Evolutionary conservation across 768 basidiomycete species (phyloP), one percentile per base, ranked within the genome.

Genomic region (Auriculariales sp.): DNA sequence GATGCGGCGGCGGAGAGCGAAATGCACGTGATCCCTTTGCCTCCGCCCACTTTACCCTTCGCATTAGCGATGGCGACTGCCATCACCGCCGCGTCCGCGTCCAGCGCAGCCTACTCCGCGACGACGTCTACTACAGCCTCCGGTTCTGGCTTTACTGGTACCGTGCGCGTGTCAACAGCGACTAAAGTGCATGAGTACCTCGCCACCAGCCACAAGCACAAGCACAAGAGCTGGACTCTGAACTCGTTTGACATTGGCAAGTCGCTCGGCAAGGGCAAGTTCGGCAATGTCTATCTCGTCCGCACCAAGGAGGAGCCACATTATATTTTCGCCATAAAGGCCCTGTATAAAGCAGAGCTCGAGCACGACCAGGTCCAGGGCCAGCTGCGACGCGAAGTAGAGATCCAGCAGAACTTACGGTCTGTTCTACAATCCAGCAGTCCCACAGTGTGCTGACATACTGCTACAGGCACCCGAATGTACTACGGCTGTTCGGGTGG

Each of bases 281-380:
- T 44, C 22, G 39, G 39, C 39, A 85, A 91, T 2, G 95, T 99
- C 24, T 98, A 99, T 71, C 93, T 98, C 83, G 91, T 94, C 39
- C 79, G 93, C 47, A 97, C 94, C 17, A 94, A 49, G 49, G 31
- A 7, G 15, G 31, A 15, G 7, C 22, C 39, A 25, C 19, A 44
- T 25, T 3, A 44, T 93, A 64, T 64, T 70, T 52, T 76, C 82
- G 52, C 90, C 92, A 9, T 72, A 48, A 71, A 72, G 57, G 68
- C 68, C 50, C 51, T 71, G 49, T 66, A 69, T 58, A 72, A 72
- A 56, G 57, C 61, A 11, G 71, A 72, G 55, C 65, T 72, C 52
- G 58, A 71, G 33, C 57, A 63, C 19, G 64, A 63, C 36, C 64
- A 64, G 50, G 68, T 71, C 14, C 70, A 72, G 60, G 68, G 67